Conservation (phyloP, 805 yeast genomes). For the Candida manassasensis region DNA sequence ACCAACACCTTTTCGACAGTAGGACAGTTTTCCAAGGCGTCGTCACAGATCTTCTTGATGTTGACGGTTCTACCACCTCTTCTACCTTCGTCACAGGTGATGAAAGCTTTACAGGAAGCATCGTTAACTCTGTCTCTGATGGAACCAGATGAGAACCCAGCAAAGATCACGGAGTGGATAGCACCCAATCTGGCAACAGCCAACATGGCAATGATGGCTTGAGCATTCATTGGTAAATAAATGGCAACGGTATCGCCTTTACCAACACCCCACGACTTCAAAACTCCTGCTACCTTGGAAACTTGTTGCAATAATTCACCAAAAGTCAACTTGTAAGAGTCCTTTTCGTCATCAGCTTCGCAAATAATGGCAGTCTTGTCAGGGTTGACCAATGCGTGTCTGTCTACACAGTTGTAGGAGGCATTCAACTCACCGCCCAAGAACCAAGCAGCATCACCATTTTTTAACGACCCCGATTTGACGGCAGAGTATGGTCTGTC, state of each 20-base stretch:
- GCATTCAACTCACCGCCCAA: slow-evolving; percentile 78
- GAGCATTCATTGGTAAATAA: slow-evolving; percentile 82
- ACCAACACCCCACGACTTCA: slow-evolving; percentile 59
- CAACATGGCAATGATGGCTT: slow-evolving; percentile 68
- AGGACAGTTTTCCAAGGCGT: slow-evolving; percentile 65
- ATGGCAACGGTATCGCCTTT: slow-evolving; percentile 87
- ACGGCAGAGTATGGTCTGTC: slow-evolving; percentile 68
- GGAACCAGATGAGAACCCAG: slow-evolving; percentile 75
- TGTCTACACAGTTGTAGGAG: slow-evolving; percentile 74
- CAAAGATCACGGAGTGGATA: slow-evolving; percentile 78
- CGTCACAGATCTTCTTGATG: slow-evolving; percentile 79
- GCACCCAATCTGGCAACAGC: slow-evolving; percentile 83
- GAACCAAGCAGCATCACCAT: slow-evolving; percentile 64
- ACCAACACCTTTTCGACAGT: slow-evolving; percentile 67
- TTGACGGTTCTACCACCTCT: slow-evolving; percentile 81
- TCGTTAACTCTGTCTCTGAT: slow-evolving; percentile 67
- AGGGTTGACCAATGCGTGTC: slow-evolving; percentile 71
- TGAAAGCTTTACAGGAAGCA: slow-evolving; percentile 66
- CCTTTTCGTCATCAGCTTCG: slow-evolving; percentile 76
- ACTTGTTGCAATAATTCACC: slow-evolving; percentile 70
- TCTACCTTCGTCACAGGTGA: slow-evolving; percentile 77
- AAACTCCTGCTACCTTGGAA: slow-evolving; percentile 65
- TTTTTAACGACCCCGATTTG: slow-evolving; percentile 57
- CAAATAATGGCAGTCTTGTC: slow-evolving; percentile 69
- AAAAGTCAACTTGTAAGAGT: slow-evolving; percentile 59